Evolutionary conservation across 495 filamentous ascomycete species (phyloP).

Genomic region (Trichodelitschia bisporula): DNA sequence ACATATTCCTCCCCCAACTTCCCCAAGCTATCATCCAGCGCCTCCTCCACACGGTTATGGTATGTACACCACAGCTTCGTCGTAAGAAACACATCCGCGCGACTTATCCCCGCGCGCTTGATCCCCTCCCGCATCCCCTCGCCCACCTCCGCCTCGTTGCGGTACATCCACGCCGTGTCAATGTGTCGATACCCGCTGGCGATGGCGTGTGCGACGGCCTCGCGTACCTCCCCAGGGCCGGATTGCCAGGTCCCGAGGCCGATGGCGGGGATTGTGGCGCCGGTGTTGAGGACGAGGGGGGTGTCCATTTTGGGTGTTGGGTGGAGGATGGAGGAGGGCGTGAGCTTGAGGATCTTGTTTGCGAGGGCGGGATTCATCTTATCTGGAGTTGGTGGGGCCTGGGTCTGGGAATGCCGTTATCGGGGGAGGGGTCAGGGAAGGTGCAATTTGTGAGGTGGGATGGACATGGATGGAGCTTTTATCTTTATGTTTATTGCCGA

Average conservation of each 20-base stretch:
- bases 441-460: too few relatives aligned
- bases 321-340: slow-evolving; percentile 11
- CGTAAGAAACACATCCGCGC: slow-evolving; percentile 62
- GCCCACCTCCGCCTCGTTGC: slow-evolving; percentile 25
- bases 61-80: slow-evolving; percentile 71
- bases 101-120: slow-evolving; percentile 35
- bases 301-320: slow-evolving; percentile 14
- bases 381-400: too few relatives aligned
- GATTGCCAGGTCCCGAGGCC: slow-evolving; percentile 58
- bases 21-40: slow-evolving; percentile 44
- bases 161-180: slow-evolving; percentile 17
- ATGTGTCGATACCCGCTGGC: slow-evolving; percentile 16
- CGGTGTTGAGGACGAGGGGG: slow-evolving; percentile 51
- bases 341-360: slow-evolving; percentile 13
- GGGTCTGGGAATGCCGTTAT: too few relatives aligned
- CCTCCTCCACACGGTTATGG: slow-evolving; percentile 37
- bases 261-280: slow-evolving; percentile 47
- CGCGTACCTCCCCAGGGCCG: slow-evolving; percentile 29
- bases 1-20: slow-evolving; percentile 54
- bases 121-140: slow-evolving; percentile 38
- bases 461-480: too few relatives aligned
- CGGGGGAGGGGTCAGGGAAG: too few relatives aligned
- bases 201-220: slow-evolving; percentile 15
- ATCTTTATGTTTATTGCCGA: too few relatives aligned
- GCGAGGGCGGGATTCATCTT: slow-evolving; percentile 13